Base-by-base conservation (phyloP, 2,329 filamentous ascomycete species). In the Hypoxylon sp. region DNA sequence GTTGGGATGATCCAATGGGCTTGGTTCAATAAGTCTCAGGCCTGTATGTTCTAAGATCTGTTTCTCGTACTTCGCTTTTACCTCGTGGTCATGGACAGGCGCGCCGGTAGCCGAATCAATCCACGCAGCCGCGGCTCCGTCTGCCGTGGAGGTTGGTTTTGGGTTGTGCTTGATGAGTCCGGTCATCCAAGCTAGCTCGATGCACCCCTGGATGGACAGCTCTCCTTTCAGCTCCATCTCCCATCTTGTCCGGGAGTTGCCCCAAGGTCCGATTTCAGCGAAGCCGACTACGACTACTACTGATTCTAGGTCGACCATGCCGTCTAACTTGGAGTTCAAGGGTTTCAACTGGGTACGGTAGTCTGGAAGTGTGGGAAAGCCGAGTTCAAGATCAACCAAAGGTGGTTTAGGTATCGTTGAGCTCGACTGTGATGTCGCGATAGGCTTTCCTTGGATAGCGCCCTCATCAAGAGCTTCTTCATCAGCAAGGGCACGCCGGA, bases 151-250 rank as follows among this genome's bases (percentile, higher is more conserved):
- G 80, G 10, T 85, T 85, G 55, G 89, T 89, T 72, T 91, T 90
- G 80, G 90, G 86, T 71, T 69, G 76, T 91, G 89, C 80, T 89
- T 90, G 79, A 92, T 91, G 52, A 92, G 83, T 67, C 90, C 89
- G 86, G 91, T 92, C 76, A 92, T 87, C 90, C 90, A 92, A 6
- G 90, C 90, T 87, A 92, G 90, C 76, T 92, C 90, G 49, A 91
- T 84, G 69, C 87, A 91, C 9, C 89, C 90, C 74, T 91, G 89
- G n/a, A 90, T 82, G 1, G 88, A 90, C 79, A 92, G 90, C 63
- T 89, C 82, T 73, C 89, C 90, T 66, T 87, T 85, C 10, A 87
- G 85, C 75, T 92, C 90, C 87, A 91, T 91, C 80, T 92, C 88
- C 90, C 90, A 92, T 50, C 90, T 86, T 14, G 89, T 91, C 68